These are phyloP conservation scores for Jatropha curcas DNA, from an alignment of 345 rosid species.

Conservation along the genomic window DNA sequence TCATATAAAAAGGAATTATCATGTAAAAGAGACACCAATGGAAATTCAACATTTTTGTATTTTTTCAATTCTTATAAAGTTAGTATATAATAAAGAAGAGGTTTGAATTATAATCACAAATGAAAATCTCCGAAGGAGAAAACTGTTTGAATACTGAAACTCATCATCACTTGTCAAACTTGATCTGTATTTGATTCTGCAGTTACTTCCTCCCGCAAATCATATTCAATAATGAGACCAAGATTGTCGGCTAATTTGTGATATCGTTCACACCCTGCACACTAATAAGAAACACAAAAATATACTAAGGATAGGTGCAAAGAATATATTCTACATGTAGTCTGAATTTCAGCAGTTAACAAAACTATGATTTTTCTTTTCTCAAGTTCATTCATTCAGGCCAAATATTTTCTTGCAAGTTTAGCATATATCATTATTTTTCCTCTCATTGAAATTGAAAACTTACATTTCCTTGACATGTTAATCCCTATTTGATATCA, in stretches of 20 bases:
- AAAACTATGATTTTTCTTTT: neutral
- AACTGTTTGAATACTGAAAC: neutral
- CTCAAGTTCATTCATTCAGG: neutral
- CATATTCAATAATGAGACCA: constrained; percentile 79
- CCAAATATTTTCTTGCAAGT: neutral
- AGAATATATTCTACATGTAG: too few species aligned
- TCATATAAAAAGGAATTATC: constrained; percentile 31
- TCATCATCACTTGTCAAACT: constrained; percentile 33
- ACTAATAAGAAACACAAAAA: constrained; percentile 53
- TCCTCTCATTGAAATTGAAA: neutral
- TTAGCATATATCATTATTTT: neutral
- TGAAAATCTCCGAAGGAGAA: constrained; percentile 13
- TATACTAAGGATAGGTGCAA: too few species aligned
- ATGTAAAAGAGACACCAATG: constrained; percentile 18
- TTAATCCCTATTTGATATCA: neutral
- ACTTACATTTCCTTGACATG: neutral
- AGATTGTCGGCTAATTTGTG: constrained; percentile 92
- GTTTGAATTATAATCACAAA: constrained; percentile 15
- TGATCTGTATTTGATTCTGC: constrained; percentile 42
- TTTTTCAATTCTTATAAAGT: constrained; percentile 22
- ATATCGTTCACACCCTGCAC: constrained; percentile 86
- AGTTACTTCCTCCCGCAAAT: constrained; percentile 54
- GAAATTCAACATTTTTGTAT: constrained; percentile 24
- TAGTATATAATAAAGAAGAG: constrained; percentile 16
- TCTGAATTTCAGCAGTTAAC: neutral